Evolutionary conservation across 257 asterid species (phyloP), one percentile per base, ranked within the genome.

Genomic region (Plantago major): DNA sequence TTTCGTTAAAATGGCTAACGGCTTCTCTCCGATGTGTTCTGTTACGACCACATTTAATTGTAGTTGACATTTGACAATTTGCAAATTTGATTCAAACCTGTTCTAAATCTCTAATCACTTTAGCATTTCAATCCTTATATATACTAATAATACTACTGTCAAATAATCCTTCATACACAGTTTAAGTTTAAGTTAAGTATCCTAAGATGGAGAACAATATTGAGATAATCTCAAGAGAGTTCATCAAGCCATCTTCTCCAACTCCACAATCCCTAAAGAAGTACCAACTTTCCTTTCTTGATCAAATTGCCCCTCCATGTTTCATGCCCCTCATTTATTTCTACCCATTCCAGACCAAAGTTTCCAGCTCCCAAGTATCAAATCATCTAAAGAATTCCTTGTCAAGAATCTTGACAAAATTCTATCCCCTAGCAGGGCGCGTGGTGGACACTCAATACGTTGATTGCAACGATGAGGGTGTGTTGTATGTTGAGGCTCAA

Each of bases 361-460:
- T 70, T n/a, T 56, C 69, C 22, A 74, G 62, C 46, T 6, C 71
- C 8, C 44, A 70, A 16, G 65, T 55, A 63, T 65, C 68, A 15
- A 38, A 48, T 67, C 48, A 58, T 26, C 78, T 84, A 4, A 81
- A 76, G 58, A 40, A 46, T 6, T 84, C 91, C n/a, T 44, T 84
- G 3, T 78, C 91, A 3, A 38, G 65, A 30, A 54, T 46, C 58
- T 77, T 81, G 13, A 59, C 82, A 1, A 47, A 5, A 11, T 81
- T 69, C 68, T 74, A 83, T 60, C 90, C 90, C 28, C 76, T 83
- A 33, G 73, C 85, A 6, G 87, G 90, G 13, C 70, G 82, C 46
- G 63, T 81, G 9, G 46, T 55, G 37, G 77, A 17, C n/a, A 55
- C 72, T 37, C 46, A 51, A 37, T 58, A 66, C 42, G 68, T 83